Conservation (phyloP, 257 asterid species). For the Penstemon barbatus region DNA sequence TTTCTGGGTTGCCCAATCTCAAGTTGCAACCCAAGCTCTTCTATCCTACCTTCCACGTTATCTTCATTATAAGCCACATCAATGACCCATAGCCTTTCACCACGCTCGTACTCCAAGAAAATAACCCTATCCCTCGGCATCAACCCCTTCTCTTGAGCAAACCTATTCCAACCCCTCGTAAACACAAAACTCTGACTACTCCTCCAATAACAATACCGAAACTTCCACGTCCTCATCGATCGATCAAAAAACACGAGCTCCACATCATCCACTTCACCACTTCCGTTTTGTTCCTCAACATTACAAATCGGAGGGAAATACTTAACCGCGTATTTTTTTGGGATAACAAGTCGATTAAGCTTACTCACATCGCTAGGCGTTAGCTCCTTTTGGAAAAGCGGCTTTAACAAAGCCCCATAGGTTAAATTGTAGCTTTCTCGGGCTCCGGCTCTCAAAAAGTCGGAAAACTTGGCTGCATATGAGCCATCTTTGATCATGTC, state of each 20-base stretch:
- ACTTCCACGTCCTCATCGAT: slow-evolving; percentile 57
- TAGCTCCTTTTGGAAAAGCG: slow-evolving; percentile 56
- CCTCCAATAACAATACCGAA: slow-evolving; percentile 68
- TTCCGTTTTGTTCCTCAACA: slow-evolving; percentile 8
- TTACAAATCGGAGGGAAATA: slow-evolving; percentile 29
- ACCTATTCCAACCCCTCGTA: slow-evolving; percentile 72
- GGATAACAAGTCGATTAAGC: slow-evolving; percentile 53
- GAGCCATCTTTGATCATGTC: slow-evolving; percentile 75
- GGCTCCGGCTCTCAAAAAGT: slow-evolving; percentile 35
- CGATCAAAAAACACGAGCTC: slow-evolving; percentile 50
- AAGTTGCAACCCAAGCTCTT: too few species aligned
- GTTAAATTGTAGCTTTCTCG: neutral
- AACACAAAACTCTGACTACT: slow-evolving; percentile 78
- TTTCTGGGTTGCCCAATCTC: too few species aligned
- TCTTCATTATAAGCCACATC: slow-evolving; percentile 36
- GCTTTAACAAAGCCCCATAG: neutral
- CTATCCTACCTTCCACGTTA: too few species aligned
- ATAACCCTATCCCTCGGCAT: slow-evolving; percentile 47
- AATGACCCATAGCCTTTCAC: slow-evolving; percentile 32
- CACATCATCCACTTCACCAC: slow-evolving; percentile 27
- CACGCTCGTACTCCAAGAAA: slow-evolving; percentile 36
- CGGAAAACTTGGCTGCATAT: slow-evolving; percentile 41
- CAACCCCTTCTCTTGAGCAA: slow-evolving; percentile 51
- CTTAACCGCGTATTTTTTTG: slow-evolving; percentile 35
- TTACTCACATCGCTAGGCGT: slow-evolving; percentile 64